These are phyloP conservation scores for Aspergillus sp. DNA, from an alignment of 2,329 filamentous ascomycete species.

Conservation along the genomic window DNA sequence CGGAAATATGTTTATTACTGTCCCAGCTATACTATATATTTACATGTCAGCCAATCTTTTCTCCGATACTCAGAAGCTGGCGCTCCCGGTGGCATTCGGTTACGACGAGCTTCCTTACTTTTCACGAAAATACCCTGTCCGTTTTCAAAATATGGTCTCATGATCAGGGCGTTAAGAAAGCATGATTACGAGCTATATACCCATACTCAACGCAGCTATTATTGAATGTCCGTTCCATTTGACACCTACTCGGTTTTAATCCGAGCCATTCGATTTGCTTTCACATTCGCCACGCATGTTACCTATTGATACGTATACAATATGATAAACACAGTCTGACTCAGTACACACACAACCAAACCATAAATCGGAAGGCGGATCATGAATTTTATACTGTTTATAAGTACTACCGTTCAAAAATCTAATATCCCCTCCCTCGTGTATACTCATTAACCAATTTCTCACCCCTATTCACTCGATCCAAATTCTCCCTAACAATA, in stretches of 20 bases:
- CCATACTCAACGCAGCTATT: not conserved
- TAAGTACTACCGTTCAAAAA: not conserved
- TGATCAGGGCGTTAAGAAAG: not conserved
- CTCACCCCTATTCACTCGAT: constrained; percentile 52
- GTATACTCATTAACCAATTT: constrained; percentile 62
- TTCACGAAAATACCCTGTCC: not conserved
- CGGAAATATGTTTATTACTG: not conserved
- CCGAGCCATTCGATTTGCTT: not conserved
- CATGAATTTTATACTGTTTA: too few species aligned
- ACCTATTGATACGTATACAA: not conserved
- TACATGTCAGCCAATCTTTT: not conserved
- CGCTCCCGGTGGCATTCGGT: not conserved
- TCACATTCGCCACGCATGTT: not conserved
- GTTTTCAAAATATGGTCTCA: not conserved
- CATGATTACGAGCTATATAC: not conserved
- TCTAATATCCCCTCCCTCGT: constrained; percentile 60
- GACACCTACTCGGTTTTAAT: not conserved
- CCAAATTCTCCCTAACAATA: constrained; percentile 60
- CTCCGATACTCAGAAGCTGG: too few species aligned
- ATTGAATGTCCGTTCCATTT: not conserved
- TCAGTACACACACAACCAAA: too few species aligned
- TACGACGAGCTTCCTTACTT: not conserved
- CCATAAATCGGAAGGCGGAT: too few species aligned
- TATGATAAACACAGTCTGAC: too few species aligned
- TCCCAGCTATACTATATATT: not conserved